These are phyloP conservation scores for Termitomyces sp. DNA, from an alignment of 1,284 basidiomycete species.

Conservation along the genomic window DNA sequence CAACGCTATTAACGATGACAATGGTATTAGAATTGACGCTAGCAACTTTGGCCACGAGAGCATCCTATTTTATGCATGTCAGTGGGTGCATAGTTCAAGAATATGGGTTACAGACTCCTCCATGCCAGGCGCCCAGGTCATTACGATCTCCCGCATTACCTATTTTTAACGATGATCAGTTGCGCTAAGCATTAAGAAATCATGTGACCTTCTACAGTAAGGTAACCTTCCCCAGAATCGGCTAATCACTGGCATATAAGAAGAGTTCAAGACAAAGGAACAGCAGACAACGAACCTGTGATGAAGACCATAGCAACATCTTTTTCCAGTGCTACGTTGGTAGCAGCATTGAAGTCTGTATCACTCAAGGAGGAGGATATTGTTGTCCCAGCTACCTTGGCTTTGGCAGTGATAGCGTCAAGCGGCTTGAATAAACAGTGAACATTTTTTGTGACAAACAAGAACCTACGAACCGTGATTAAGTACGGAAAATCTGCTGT, in stretches of 20 bases:
- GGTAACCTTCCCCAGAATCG: constrained; percentile 47
- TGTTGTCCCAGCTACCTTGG: constrained; percentile 32
- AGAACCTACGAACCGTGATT: constrained; percentile 32
- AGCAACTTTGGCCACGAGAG: constrained; percentile 48
- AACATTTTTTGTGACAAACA: not conserved
- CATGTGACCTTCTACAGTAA: constrained; percentile 44
- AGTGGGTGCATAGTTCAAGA: not conserved
- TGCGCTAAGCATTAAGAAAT: not conserved
- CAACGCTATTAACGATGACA: constrained; percentile 73
- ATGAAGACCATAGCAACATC: constrained; percentile 56
- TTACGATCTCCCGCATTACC: constrained; percentile 64
- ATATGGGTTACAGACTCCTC: constrained; percentile 37
- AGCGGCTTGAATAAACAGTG: constrained; percentile 28
- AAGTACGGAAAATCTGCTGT: constrained; percentile 50
- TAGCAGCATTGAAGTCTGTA: constrained; percentile 42
- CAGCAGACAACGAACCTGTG: constrained; percentile 34
- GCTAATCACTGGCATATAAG: constrained; percentile 20
- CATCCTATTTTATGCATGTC: constrained; percentile 36
- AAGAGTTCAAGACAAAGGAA: not conserved
- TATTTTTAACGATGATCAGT: constrained; percentile 8
- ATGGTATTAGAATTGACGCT: constrained; percentile 60
- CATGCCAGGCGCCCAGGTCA: constrained; percentile 64
- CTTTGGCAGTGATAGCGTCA: constrained; percentile 39
- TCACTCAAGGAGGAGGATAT: constrained; percentile 48
- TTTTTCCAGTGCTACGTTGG: constrained; percentile 36